These are phyloP conservation scores for Salix dunnii DNA, from an alignment of 345 rosid genomes.

Conservation along the genomic window DNA sequence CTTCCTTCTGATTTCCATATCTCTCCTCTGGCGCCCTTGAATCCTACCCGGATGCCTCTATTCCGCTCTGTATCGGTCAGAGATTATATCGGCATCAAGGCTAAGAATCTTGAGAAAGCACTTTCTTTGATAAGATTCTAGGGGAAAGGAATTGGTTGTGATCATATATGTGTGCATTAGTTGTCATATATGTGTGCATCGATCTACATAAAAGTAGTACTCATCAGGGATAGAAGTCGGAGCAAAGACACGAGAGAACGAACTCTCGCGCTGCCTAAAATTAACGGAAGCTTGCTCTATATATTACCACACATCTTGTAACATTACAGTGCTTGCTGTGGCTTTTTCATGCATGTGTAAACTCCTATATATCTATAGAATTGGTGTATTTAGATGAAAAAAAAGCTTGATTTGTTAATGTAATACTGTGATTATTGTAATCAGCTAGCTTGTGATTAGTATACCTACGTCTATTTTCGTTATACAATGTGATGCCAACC, in stretches of 20 bases:
- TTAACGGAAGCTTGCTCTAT: no score
- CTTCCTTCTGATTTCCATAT: slow-evolving; percentile 44
- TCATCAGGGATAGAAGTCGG: no score
- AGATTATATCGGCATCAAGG: slow-evolving; percentile 56
- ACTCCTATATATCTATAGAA: no score
- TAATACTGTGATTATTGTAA: not conserved
- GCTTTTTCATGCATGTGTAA: no score
- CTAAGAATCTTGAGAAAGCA: slow-evolving; percentile 49
- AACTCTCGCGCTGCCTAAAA: no score
- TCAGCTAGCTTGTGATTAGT: not conserved
- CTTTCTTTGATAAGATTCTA: slow-evolving; percentile 44
- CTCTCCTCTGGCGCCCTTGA: slow-evolving; percentile 39
- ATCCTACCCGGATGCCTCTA: slow-evolving; percentile 23
- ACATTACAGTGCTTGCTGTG: not conserved
- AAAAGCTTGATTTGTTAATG: not conserved
- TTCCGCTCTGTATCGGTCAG: slow-evolving; percentile 50
- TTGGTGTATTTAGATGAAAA: not conserved
- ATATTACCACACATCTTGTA: no score
- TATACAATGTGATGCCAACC: not conserved
- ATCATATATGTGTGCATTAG: not conserved
- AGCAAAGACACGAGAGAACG: no score
- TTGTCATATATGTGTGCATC: no score
- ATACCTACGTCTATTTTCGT: not conserved
- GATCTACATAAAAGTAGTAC: no score
- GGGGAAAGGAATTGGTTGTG: not conserved